Evolutionary conservation across 352 stramenopile genomes (phyloP), one percentile per base, ranked within the genome.

Genomic region (Phytophthora kernoviae): DNA sequence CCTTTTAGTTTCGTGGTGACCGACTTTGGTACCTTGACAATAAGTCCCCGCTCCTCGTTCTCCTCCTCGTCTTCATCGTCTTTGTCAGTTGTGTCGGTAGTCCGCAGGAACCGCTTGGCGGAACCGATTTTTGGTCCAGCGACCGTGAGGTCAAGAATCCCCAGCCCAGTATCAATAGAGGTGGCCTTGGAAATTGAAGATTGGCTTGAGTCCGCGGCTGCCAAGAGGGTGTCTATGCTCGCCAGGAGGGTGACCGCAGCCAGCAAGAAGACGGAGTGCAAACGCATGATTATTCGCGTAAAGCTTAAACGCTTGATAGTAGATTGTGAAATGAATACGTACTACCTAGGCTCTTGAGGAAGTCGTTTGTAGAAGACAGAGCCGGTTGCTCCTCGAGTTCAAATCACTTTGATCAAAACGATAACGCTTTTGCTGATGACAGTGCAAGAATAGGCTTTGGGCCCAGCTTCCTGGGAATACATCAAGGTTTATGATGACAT

Each of bases 211-310:
- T 37, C 30, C 12, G 30, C 26, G 4, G 32, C 44, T 15, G 39
- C 34, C 30, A 34, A 57, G 7, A 43, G 26, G 14, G 17, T 20
- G 14, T 56, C 36, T 5, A 10, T 34, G 9, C 51, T n/a, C 42
- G 39, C 32, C 9, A 58, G 54, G 49, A 64, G 20, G 9, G 40
- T 46, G 40, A 26, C 54, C 15, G 57, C 42, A 40, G 53, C 40
- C 12, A 43, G 36, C 41, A 50, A 14, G 11, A 62, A 37, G 18
- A 68, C 10, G 39, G 39, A 63, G 30, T 39, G 14, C 21, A 53
- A 17, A 39, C 59, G 59, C 59, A 68, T 68, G 4, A 15, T 18
- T n/a, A n/a, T n/a, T n/a, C n/a, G n/a, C n/a, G 24, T 21, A 6
- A 6, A 30, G 24, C 6, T 30, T 30, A 30, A 6, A 30, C 24